Percentiles rank a stretch among this genome's conserved stretches.
These are phyloP conservation scores for Leptomonas pyrrhocoris DNA, from an alignment of 208 protist species.

Conservation along the genomic window DNA sequence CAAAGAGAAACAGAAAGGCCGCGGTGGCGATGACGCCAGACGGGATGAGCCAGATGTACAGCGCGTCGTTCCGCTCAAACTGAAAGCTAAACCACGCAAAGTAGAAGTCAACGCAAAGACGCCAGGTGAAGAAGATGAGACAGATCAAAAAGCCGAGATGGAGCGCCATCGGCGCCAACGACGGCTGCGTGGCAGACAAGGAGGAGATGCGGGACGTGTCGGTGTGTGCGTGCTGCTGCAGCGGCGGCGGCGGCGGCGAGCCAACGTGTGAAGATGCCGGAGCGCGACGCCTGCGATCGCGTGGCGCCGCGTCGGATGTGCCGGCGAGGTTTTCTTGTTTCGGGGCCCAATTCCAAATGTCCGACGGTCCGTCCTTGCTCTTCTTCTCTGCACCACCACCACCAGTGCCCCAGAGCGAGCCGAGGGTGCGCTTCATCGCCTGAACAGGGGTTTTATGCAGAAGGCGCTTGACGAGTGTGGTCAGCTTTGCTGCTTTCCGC, in stretches of 20 bases:
- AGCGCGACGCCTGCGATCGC: too few relatives aligned
- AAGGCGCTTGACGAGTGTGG: not conserved
- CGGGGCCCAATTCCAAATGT: too few relatives aligned
- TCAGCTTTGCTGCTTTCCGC: not conserved
- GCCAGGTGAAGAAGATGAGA: constrained; percentile 25
- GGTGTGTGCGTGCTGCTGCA: too few relatives aligned
- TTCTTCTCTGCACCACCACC: not conserved
- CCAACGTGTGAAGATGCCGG: not conserved
- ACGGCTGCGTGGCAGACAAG: too few relatives aligned
- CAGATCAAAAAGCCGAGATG: constrained; percentile 21
- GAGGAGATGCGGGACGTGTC: too few relatives aligned
- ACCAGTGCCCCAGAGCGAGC: not conserved
- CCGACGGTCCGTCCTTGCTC: too few relatives aligned
- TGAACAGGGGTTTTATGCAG: not conserved
- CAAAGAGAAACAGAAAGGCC: constrained; percentile 7
- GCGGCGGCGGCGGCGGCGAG: not conserved
- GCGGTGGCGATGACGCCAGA: not conserved
- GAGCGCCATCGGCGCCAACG: constrained; percentile 14
- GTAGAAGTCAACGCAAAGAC: constrained; percentile 29
- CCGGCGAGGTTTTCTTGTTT: too few relatives aligned
- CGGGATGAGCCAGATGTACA: constrained; percentile 26
- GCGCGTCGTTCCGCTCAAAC: constrained; percentile 1
- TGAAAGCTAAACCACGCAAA: constrained; percentile 24
- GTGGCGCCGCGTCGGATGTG: too few relatives aligned
- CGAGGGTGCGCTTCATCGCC: not conserved